Evolutionary conservation across 2,329 filamentous ascomycete species (phyloP).

Genomic region (Paecilomyces sp.): DNA sequence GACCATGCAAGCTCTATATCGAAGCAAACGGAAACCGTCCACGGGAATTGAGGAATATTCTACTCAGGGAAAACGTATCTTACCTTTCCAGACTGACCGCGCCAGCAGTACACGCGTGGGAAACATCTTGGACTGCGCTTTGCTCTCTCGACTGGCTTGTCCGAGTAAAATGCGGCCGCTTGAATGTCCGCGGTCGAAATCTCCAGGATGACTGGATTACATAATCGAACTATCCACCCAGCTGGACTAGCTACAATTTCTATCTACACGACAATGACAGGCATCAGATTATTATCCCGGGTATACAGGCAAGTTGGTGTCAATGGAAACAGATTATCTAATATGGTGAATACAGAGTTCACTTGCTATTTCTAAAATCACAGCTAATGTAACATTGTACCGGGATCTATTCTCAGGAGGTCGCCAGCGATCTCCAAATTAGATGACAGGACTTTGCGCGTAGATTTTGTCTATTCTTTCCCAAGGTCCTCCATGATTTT

Average conservation of each 20-base stretch:
- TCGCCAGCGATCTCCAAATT: constrained; percentile 2
- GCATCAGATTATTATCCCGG: no score
- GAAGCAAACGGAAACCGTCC: neutral
- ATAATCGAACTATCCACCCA: neutral
- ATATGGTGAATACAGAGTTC: neutral
- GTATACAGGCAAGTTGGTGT: no score
- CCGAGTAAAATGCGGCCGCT: neutral
- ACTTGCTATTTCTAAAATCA: neutral
- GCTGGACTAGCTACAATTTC: no score
- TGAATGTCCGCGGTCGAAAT: neutral
- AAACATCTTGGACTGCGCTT: constrained; percentile 48
- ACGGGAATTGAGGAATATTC: neutral
- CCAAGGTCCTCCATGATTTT: constrained; percentile 64
- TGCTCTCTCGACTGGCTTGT: neutral
- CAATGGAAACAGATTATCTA: neutral
- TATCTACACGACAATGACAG: no score
- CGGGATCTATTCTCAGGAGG: neutral
- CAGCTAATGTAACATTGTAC: neutral
- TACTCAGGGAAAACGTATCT: constrained; percentile 8
- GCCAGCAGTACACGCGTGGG: constrained; percentile 61
- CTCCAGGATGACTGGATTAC: neutral
- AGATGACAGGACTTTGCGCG: constrained; percentile 5
- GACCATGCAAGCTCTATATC: neutral
- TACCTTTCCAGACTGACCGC: constrained; percentile 87
- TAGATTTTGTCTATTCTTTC: constrained; percentile 10